Evolutionary conservation across 108 stramenopile species (phyloP), one percentile per base, ranked within the genome.

Genomic region (Schizochytrium sp.): DNA sequence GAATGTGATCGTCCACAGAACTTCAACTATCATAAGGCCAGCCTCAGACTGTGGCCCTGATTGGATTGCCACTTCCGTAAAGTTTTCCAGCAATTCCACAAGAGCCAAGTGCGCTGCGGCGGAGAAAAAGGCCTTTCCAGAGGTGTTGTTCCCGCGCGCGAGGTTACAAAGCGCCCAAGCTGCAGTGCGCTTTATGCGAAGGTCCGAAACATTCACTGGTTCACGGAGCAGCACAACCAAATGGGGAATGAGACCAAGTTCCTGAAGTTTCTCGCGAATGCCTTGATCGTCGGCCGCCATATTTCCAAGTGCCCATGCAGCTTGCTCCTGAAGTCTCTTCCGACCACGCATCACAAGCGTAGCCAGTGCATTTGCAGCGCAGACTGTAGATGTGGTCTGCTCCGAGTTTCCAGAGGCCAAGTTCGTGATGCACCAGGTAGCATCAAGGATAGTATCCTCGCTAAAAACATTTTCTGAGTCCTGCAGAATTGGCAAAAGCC

Each of bases 81-180:
- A 4, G 53, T 28, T 3, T 46, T 87, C 40, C 61, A 47, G 53
- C 4, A 61, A 46, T 40, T 19, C 44, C 28, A 13, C 57, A 1
- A 87, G 57, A 4, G 57, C 88, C n/a, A 72, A 47, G 83, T 89
- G 89, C 90, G 89, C 60, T 12, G 76, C 42, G 50, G 72, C 61
- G 13, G 61, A 88, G 72, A 91, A 7, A 87, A 91, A 91, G 28
- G 91, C 89, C 41, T 41, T 45, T 46, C 89, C 91, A 8, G 91
- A 59, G 15, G 89, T 91, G 19, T 73, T 15, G 45, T 88, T 46
- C 28, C 91, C 91, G 17, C 91, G 89, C 4, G 89, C 91, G 45
- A 91, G 91, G 44, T 91, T 91, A n/a, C 89, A 90, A 19, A 91
- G 61, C 40, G 91, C 90, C 91, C 91, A 91, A 19, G 91, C 91